Conservation (phyloP, 116 monocot species). For the Cymodocea nodosa region DNA sequence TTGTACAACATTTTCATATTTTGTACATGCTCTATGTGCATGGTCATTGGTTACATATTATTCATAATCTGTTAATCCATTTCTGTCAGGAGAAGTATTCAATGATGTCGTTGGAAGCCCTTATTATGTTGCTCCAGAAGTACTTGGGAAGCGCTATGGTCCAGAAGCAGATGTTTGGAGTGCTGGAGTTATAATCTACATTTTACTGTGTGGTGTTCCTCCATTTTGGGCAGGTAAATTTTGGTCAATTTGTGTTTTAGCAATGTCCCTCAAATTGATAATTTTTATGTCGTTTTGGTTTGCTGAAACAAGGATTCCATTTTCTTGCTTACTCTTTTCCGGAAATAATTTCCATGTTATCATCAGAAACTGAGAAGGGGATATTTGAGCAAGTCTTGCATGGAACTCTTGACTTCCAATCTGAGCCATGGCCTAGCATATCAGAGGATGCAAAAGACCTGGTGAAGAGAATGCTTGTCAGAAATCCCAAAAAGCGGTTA, state of each 20-base stretch:
- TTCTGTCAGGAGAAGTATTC: conserved; percentile 58
- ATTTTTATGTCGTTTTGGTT: neutral
- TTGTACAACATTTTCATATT: too few species aligned
- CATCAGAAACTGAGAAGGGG: conserved; percentile 74
- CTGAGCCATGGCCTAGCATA: conserved; percentile 95
- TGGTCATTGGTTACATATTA: too few species aligned
- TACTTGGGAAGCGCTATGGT: conserved; percentile 65
- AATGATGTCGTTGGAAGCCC: conserved; percentile 90
- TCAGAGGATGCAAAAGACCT: conserved; percentile 91
- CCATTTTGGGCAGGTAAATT: conserved; percentile 91
- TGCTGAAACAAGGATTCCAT: neutral
- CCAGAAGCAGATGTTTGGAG: conserved; percentile 87
- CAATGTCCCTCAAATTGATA: neutral
- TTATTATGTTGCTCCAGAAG: conserved; percentile 92
- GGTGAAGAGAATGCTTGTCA: conserved; percentile 81
- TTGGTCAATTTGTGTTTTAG: neutral
- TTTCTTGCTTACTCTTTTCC: neutral
- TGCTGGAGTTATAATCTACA: conserved; percentile 89
- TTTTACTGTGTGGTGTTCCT: conserved; percentile 73
- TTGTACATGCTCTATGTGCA: too few species aligned
- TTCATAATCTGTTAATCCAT: neutral
- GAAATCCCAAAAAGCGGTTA: conserved; percentile 72
- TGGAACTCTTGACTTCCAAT: conserved; percentile 73
- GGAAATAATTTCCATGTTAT: neutral
- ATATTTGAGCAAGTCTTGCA: conserved; percentile 93